Evolutionary conservation across 2,329 filamentous ascomycete genomes (phyloP).

Genomic region (Cordyceps farinosa): DNA sequence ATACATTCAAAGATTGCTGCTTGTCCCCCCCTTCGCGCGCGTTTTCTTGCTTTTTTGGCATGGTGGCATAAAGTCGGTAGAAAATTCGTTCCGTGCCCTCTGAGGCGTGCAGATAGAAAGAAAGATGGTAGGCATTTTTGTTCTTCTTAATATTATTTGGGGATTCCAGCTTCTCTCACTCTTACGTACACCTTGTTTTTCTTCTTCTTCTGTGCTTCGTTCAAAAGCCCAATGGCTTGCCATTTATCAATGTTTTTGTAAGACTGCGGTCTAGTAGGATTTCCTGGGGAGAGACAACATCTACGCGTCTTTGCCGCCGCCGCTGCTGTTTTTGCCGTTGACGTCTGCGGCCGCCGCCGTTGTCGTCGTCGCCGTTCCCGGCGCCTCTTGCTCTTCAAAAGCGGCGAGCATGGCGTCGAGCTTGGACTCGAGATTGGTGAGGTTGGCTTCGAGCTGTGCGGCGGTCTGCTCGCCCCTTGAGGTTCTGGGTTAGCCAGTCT

Average conservation of each 20-base stretch:
- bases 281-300: not conserved
- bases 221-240: not conserved
- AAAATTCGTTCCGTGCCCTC: not conserved
- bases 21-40: not conserved
- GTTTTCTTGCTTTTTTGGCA: not conserved
- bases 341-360: not conserved
- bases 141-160: not conserved
- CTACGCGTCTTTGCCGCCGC: not conserved
- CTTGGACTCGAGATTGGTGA: conserved; percentile 50
- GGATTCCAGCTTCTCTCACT: not conserved
- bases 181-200: not conserved
- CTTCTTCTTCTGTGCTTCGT: not conserved
- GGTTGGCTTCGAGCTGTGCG: conserved; percentile 48
- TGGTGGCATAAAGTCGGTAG: not conserved
- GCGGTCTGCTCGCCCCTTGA: conserved; percentile 53
- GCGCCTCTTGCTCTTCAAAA: conserved; percentile 33
- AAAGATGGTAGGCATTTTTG: not conserved
- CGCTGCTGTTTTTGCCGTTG: not conserved
- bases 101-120: not conserved
- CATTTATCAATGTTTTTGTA: not conserved
- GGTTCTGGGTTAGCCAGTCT: not conserved
- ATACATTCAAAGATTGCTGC: conserved; percentile 10
- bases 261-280: not conserved
- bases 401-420: conserved; percentile 53
- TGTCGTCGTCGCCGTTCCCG: not conserved